Conservation (phyloP, 768 basidiomycete genomes). For the Asterophora lycoperdoides region DNA sequence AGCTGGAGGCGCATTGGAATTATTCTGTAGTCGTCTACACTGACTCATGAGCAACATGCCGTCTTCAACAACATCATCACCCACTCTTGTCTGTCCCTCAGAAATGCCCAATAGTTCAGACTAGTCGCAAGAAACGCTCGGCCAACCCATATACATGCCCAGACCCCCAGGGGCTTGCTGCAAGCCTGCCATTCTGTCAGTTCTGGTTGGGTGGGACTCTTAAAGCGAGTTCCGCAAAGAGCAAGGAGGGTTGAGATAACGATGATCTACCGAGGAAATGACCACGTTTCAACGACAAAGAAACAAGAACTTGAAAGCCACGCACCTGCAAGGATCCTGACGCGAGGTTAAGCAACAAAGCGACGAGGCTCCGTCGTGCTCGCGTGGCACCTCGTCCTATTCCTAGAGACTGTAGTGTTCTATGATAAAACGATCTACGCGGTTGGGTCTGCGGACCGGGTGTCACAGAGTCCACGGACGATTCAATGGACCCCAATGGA, state of each 20-base stretch:
- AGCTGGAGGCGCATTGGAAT: conserved; percentile 6
- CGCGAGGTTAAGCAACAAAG: conserved; percentile 44
- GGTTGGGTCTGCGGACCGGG: conserved; percentile 18
- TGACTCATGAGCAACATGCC: neutral
- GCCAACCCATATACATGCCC: conserved; percentile 63
- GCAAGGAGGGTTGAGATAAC: conserved; percentile 48
- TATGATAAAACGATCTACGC: conserved; percentile 21
- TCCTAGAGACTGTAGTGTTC: conserved; percentile 42
- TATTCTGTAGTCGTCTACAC: conserved; percentile 8
- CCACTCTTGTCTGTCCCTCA: conserved; percentile 30
- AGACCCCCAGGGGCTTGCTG: conserved; percentile 58
- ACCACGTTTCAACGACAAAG: too few relatives aligned
- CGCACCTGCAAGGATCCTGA: conserved; percentile 49
- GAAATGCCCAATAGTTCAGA: conserved; percentile 56
- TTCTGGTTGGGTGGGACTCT: conserved; percentile 38
- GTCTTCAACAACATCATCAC: conserved; percentile 1
- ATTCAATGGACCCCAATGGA: too few relatives aligned
- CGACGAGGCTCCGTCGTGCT: conserved; percentile 50
- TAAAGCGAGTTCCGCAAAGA: conserved; percentile 38
- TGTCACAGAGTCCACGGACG: conserved; percentile 15
- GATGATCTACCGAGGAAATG: conserved; percentile 30
- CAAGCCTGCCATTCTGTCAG: conserved; percentile 61
- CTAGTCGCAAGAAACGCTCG: conserved; percentile 45
- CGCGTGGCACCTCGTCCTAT: conserved; percentile 48
- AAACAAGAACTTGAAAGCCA: neutral